A percentile compares a stretch with the other conserved stretches of the same genome.
These are phyloP conservation scores for Hypoxylon crocopeplum DNA, from an alignment of 495 filamentous ascomycete genomes.

Conservation along the genomic window DNA sequence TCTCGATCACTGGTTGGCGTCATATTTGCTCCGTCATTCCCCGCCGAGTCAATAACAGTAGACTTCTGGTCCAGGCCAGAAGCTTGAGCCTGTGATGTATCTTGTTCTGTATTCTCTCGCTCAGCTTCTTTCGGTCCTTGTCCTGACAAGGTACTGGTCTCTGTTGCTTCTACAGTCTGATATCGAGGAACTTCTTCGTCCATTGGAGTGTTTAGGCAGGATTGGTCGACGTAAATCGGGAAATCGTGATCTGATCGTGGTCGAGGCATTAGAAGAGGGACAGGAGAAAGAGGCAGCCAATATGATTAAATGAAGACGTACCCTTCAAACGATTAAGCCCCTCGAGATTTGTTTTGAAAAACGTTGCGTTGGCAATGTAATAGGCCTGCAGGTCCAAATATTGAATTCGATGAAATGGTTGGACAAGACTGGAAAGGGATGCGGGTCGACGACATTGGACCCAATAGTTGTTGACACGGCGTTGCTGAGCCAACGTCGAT, in stretches of 20 bases:
- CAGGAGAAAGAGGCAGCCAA: background rate
- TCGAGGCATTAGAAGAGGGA: conserved; percentile 31
- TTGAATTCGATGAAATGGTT: conserved; percentile 26
- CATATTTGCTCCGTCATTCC: conserved; percentile 4
- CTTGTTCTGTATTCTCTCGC: conserved; percentile 9
- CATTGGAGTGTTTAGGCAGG: conserved; percentile 47
- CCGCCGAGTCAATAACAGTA: background rate
- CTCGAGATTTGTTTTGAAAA: conserved; percentile 10
- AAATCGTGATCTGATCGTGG: conserved; percentile 45
- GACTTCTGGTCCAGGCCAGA: background rate
- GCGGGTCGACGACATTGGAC: conserved; percentile 16
- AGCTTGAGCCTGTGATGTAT: background rate
- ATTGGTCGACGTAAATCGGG: conserved; percentile 52
- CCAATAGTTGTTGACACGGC: conserved; percentile 24
- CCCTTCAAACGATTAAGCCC: background rate
- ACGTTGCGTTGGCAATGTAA: conserved; percentile 26
- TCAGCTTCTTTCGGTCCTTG: conserved; percentile 8
- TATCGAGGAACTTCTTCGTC: conserved; percentile 34
- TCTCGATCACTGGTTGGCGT: background rate
- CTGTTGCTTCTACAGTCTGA: conserved; percentile 18
- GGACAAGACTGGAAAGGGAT: conserved; percentile 18
- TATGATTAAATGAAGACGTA: conserved; percentile 1
- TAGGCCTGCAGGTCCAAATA: conserved; percentile 24
- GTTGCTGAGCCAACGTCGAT: conserved; percentile 26
- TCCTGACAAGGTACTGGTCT: background rate